Conservation (phyloP, 176 grass and related monocot species). For the Puccinellia tenuiflora region DNA sequence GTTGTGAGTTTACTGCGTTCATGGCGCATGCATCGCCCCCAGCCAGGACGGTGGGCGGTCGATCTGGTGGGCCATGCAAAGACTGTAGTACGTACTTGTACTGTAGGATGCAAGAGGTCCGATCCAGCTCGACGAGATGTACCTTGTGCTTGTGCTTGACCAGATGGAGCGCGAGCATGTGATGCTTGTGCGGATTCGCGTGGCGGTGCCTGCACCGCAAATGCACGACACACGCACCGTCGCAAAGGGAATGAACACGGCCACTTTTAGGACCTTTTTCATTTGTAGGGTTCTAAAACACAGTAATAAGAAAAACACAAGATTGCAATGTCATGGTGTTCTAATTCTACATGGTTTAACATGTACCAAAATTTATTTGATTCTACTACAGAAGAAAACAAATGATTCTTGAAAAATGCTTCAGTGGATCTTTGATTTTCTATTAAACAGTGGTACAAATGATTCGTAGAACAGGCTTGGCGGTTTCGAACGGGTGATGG, state of each 20-base stretch:
- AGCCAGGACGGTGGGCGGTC: not conserved
- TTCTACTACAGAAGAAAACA: too few relatives aligned
- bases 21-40: not conserved
- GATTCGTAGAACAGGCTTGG: too few relatives aligned
- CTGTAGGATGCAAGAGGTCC: not conserved
- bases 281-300: too few relatives aligned
- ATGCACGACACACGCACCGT: not conserved
- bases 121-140: slow-evolving; percentile 16
- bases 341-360: too few relatives aligned
- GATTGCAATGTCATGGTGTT: too few relatives aligned
- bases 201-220: slow-evolving; percentile 19
- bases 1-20: not conserved
- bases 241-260: not conserved
- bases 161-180: slow-evolving; percentile 13
- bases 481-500: too few relatives aligned
- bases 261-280: not conserved
- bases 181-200: slow-evolving; percentile 15
- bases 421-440: too few relatives aligned
- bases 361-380: too few relatives aligned
- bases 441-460: too few relatives aligned
- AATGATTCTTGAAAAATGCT: too few relatives aligned
- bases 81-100: not conserved
- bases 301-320: too few relatives aligned
- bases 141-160: slow-evolving; percentile 16
- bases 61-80: not conserved